phyloP scores from a whole-genome alignment of 495 filamentous ascomycete species.

The Parachaetomium inaequale region DNA sequence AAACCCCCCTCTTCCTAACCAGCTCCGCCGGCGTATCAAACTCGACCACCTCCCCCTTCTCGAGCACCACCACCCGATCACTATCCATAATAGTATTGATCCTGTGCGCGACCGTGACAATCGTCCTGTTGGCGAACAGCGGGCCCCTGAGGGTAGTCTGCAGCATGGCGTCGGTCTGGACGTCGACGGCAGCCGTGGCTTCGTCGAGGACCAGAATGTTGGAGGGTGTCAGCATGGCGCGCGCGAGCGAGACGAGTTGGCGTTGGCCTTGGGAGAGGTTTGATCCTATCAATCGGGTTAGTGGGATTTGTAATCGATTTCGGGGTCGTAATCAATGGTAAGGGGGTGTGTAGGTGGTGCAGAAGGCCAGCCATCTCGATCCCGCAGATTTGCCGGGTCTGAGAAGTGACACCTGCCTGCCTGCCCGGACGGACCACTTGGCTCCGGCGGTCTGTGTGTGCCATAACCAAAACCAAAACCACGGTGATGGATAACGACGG shows the following conservation, averaged over 20 bases:
- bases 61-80: slow-evolving; percentile 85
- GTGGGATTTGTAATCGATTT: slow-evolving; percentile 1
- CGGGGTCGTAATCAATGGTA: neutral
- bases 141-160: slow-evolving; percentile 60
- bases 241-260: slow-evolving; percentile 87
- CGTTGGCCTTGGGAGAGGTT: slow-evolving; percentile 86
- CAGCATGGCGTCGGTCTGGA: slow-evolving; percentile 87
- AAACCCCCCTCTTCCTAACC: slow-evolving; percentile 42
- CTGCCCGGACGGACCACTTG: slow-evolving; percentile 8
- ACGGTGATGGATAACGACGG: neutral
- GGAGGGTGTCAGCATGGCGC: slow-evolving; percentile 88
- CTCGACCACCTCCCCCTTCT: slow-evolving; percentile 52
- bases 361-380: slow-evolving; percentile 5
- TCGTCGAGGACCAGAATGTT: slow-evolving; percentile 98
- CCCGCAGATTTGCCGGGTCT: slow-evolving; percentile 2
- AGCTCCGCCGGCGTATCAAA: slow-evolving; percentile 46
- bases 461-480: neutral
- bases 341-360: slow-evolving; percentile 13
- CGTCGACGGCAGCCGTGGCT: slow-evolving; percentile 94
- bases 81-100: slow-evolving; percentile 97
- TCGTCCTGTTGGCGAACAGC: slow-evolving; percentile 82
- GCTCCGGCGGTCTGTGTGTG: neutral
- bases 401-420: neutral
- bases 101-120: slow-evolving; percentile 95
- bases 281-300: slow-evolving; percentile 43